phyloP scores from a whole-genome alignment of 345 rosid species.

The Psidium guajava region DNA sequence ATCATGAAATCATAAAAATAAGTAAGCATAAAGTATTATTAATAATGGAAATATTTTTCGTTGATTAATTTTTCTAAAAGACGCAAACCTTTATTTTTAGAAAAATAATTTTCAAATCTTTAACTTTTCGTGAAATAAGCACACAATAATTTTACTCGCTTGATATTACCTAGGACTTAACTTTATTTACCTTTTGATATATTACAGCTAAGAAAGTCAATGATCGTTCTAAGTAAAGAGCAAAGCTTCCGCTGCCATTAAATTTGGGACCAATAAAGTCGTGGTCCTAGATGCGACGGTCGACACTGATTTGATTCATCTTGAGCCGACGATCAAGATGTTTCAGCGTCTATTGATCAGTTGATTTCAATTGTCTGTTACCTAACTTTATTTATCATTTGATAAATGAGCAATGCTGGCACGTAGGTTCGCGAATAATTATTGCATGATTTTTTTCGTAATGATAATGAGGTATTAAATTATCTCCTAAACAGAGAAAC shows the following conservation, averaged over 20 bases:
- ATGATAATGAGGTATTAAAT: neutral
- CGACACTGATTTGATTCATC: neutral
- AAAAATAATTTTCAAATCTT: too few relatives aligned
- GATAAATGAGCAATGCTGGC: neutral
- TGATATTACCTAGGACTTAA: neutral
- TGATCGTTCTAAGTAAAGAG: neutral
- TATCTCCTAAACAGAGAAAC: neutral
- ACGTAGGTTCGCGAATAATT: neutral
- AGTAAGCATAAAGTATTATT: too few relatives aligned
- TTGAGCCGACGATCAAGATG: neutral
- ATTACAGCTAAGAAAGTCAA: neutral
- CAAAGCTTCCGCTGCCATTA: neutral
- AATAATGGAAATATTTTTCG: too few relatives aligned
- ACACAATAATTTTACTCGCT: neutral
- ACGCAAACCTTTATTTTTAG: too few relatives aligned
- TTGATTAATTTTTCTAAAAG: too few relatives aligned
- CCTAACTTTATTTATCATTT: neutral
- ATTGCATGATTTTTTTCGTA: too few relatives aligned
- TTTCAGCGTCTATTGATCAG: neutral
- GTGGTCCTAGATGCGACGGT: neutral
- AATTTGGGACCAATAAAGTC: neutral
- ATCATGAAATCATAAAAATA: too few relatives aligned
- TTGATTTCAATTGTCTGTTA: neutral
- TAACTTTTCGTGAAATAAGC: too few relatives aligned
- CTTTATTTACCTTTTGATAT: too few relatives aligned